Base-by-base conservation (phyloP, 2,329 filamentous ascomycete species). In the Cytospora piceae region DNA sequence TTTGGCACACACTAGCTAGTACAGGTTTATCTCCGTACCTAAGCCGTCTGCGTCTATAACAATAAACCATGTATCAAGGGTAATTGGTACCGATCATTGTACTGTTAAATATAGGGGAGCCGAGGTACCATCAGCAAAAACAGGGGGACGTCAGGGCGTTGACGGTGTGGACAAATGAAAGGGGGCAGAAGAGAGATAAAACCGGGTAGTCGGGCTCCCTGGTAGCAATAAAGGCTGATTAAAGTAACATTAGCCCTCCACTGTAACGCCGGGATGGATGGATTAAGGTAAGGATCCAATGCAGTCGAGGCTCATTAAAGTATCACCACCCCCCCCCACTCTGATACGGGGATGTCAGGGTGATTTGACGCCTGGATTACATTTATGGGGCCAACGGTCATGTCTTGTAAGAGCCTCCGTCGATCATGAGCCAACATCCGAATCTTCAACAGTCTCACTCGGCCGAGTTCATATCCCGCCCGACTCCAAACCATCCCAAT, bases 221-320 rank as follows among this genome's bases (percentile, higher is more conserved):
- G 8, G 46, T 49, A 22, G 20, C 32, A 61, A 49, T 60, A 37
- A 11, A 22, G 32, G 5, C 31, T 17, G 32, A 42, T 39, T 37
- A 66, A 49, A 49, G 46, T 49, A 49, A 24, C 42, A 49, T 49
- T n/a, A 24, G 9, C n/a, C 42, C 46, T 7, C 46, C 46, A 22
- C 52, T 31, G 52, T 42, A 56, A 63, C 39, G 55, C 54, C 54
- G 61, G 59, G 54, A 14, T 14, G 34, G 54, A 32, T 46, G 54
- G 64, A 29, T 22, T 31, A 14, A 7, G 4, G n/a, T 34, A 46
- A 22, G 37, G 37, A 39, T 39, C 37, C 6, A 39, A 39, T 20
- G 51, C 59, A 61, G 51, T 49, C 53, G 54, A 58, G 65, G 61
- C 61, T 67, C 56, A 67, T 67, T 61, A 58, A 52, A 67, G 65